These are phyloP conservation scores for Coniferiporia weirii DNA, from an alignment of 1,284 basidiomycete genomes.

Conservation along the genomic window DNA sequence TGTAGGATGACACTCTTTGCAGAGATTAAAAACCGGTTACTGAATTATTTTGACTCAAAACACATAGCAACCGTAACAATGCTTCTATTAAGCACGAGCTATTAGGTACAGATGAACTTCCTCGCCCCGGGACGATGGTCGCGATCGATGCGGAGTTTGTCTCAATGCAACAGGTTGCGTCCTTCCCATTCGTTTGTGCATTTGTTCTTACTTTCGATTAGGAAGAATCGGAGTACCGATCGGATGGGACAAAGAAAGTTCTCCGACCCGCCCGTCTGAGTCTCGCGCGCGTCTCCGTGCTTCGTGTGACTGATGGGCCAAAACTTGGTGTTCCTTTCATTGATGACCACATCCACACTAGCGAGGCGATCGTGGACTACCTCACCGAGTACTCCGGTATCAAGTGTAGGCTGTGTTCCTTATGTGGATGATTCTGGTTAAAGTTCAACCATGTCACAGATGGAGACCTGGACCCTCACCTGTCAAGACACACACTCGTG, in stretches of 20 bases:
- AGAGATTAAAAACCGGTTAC: background rate
- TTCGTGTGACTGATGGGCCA: constrained; percentile 73
- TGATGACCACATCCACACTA: constrained; percentile 96
- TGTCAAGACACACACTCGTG: constrained; percentile 85
- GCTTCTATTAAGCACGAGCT: constrained; percentile 74
- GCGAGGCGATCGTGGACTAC: constrained; percentile 93
- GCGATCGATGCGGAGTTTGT: constrained; percentile 99
- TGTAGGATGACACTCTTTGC: constrained; percentile 40
- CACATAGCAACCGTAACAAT: constrained; percentile 68
- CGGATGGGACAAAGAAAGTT: constrained; percentile 91
- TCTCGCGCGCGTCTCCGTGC: constrained; percentile 90
- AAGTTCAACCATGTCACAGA: constrained; percentile 38
- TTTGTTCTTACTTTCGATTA: constrained; percentile 27
- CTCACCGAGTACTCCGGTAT: constrained; percentile 97
- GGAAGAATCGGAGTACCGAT: constrained; percentile 94
- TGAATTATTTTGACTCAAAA: background rate
- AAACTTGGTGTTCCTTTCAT: constrained; percentile 88
- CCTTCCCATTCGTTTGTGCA: background rate
- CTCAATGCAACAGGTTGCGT: constrained; percentile 78
- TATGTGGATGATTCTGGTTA: constrained; percentile 6
- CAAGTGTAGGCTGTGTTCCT: constrained; percentile 54
- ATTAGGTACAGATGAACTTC: constrained; percentile 73
- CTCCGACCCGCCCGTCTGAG: constrained; percentile 88
- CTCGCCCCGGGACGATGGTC: constrained; percentile 80
- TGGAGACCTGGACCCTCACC: constrained; percentile 85